Evolutionary conservation across 805 yeast genomes (phyloP), one percentile per base, ranked within the genome.

Genomic region (Saccharomyces mikatae): DNA sequence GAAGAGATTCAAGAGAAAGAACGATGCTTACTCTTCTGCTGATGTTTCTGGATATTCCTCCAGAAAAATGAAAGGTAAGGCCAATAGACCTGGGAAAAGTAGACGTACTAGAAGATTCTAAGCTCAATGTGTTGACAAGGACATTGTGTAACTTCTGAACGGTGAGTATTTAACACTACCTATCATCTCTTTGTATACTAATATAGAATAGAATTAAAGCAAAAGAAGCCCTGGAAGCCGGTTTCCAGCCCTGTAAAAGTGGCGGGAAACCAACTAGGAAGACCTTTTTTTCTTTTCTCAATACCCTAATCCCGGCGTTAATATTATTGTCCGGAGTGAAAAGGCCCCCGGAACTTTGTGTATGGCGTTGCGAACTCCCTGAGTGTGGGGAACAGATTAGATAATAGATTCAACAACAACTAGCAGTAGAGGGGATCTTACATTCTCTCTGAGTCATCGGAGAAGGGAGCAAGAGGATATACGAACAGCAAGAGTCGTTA

Each of bases 1-100:
- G 76, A 87, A 87, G 76, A 77, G 91, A 65, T 82, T 81, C 70
- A 78, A 75, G 72, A 82, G 86, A 72, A 78, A 78, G 72, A 89
- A 89, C 67, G 89, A 86, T 63, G 82, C 89, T 24, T 79, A 78
- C 52, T 83, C 91, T 28, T 77, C 88, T 31, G 80, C 80, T 55
- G 94, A 88, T 66, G 73, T 87, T 52, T 72, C 83, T 49, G 76
- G 79, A 1, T 84, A 83, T 71, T 75, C 79, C 22, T 59, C 74
- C 41, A 74, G 75, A 59, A 82, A 77, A 65, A 82, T 79, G 82
- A 78, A 79, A 64, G 75, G 76, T 29, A 72, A 73, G 57, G 59
- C 77, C 36, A 53, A 70, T 6, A 76, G 84, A 68, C 82, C 80
- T 41, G 86, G 86, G 48, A 81, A 80, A 69, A 76, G 76, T 60